These are phyloP conservation scores for Alternaria rosae DNA, from an alignment of 2,329 filamentous ascomycete genomes.

Conservation along the genomic window DNA sequence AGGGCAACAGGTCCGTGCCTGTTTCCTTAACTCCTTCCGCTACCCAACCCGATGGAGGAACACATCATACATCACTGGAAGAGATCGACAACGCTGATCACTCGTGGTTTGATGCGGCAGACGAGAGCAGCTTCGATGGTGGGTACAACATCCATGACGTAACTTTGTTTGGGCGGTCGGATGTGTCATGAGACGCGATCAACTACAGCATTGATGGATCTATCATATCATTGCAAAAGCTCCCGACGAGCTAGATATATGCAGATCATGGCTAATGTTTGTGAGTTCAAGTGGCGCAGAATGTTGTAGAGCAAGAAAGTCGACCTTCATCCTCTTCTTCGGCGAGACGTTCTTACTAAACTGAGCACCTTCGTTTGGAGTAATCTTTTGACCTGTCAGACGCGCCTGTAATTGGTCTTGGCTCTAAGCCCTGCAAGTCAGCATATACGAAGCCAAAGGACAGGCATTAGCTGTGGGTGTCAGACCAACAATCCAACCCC, in stretches of 20 bases:
- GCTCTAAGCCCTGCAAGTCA: too few relatives aligned
- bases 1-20: neutral
- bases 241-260: neutral
- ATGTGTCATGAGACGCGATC: neutral
- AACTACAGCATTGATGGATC: neutral
- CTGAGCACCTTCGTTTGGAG: too few relatives aligned
- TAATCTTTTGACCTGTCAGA: too few relatives aligned
- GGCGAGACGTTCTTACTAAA: too few relatives aligned
- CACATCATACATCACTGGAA: neutral
- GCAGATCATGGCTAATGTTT: neutral
- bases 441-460: too few relatives aligned
- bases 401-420: too few relatives aligned
- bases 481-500: too few relatives aligned
- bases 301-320: neutral
- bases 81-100: neutral
- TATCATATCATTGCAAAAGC: neutral
- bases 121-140: neutral
- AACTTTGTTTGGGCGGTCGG: neutral
- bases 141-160: neutral
- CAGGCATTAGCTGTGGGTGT: too few relatives aligned
- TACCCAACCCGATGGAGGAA: neutral
- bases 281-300: too few relatives aligned
- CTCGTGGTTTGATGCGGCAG: slow-evolving; percentile 3
- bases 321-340: too few relatives aligned
- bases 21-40: neutral